Evolutionary conservation across 139 green algal genomes (phyloP).

Genomic region (Pleodorina starrii): DNA sequence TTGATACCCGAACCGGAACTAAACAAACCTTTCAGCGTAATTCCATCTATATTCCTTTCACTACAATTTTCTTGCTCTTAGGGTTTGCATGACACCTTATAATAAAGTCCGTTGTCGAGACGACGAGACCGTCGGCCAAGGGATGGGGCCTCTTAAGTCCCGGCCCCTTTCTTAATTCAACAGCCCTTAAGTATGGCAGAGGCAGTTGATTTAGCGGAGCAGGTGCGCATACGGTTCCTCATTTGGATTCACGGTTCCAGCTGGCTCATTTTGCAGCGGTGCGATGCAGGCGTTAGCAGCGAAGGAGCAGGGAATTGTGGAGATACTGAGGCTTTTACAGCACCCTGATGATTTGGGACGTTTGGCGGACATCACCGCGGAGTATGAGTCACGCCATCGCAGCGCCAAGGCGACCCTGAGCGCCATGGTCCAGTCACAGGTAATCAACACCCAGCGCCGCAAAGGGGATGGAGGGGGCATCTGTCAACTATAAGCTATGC

Average conservation of each 20-base stretch:
- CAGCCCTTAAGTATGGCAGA: not conserved
- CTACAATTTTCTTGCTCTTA: no score
- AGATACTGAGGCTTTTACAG: slow-evolving; percentile 69
- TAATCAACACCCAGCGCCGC: not conserved
- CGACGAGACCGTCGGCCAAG: no score
- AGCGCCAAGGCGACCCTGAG: slow-evolving; percentile 70
- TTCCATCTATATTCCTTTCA: no score
- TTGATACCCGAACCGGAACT: no score
- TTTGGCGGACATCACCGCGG: slow-evolving; percentile 17
- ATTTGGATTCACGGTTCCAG: not conserved
- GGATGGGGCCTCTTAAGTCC: no score
- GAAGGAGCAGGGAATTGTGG: slow-evolving; percentile 56
- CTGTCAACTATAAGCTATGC: no score
- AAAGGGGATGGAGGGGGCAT: not conserved
- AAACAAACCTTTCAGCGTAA: no score
- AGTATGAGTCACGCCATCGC: slow-evolving; percentile 50
- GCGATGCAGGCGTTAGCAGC: slow-evolving; percentile 30
- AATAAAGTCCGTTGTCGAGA: no score
- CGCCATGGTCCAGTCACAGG: slow-evolving; percentile 68
- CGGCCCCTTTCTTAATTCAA: not conserved
- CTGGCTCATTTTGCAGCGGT: not conserved
- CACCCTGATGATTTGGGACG: slow-evolving; percentile 58
- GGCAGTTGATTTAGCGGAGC: slow-evolving; percentile 2
- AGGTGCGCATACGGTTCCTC: not conserved
- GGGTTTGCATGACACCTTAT: no score